Evolutionary conservation across 1,284 basidiomycete species (phyloP).

Genomic region (Rhodotorula sp.): DNA sequence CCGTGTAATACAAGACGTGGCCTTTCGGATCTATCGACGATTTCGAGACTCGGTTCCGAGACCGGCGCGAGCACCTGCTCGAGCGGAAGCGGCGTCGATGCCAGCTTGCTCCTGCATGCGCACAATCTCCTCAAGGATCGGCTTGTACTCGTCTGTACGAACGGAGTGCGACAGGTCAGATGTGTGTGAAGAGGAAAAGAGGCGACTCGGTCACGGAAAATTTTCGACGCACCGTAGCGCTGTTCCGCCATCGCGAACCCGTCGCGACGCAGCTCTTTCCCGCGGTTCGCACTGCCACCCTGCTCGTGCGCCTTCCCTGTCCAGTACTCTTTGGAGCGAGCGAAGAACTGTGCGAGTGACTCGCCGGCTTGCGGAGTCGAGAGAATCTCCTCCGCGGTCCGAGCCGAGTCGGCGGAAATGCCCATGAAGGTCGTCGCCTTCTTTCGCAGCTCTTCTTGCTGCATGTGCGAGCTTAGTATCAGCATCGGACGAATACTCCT

Average conservation of each 20-base stretch:
- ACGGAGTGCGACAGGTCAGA: neutral
- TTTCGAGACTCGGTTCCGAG: constrained; percentile 36
- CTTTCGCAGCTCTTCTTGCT: constrained; percentile 55
- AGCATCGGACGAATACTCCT: no score
- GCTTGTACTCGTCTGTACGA: constrained; percentile 65
- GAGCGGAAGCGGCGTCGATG: constrained; percentile 78
- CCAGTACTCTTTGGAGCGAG: constrained; percentile 81
- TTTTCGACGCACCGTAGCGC: constrained; percentile 58
- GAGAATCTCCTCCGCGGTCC: constrained; percentile 65
- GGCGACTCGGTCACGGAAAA: neutral
- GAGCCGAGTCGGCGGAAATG: constrained; percentile 56
- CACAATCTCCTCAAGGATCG: constrained; percentile 75
- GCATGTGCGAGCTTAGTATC: neutral
- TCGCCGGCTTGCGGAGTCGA: constrained; percentile 88
- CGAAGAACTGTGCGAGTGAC: constrained; percentile 78
- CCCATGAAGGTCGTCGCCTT: constrained; percentile 71
- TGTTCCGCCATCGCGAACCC: constrained; percentile 72
- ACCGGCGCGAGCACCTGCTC: constrained; percentile 49
- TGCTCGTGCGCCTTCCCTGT: constrained; percentile 64
- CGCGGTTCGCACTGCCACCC: constrained; percentile 61
- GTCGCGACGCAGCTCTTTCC: constrained; percentile 74
- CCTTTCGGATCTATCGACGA: constrained; percentile 20
- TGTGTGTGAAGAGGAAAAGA: neutral
- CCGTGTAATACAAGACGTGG: neutral
- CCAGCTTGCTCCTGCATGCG: constrained; percentile 80